Percentiles rank a stretch among this genome's conserved stretches.
phyloP scores from a whole-genome alignment of 202 grass and related monocot species.

The Alloteropsis angusta region DNA sequence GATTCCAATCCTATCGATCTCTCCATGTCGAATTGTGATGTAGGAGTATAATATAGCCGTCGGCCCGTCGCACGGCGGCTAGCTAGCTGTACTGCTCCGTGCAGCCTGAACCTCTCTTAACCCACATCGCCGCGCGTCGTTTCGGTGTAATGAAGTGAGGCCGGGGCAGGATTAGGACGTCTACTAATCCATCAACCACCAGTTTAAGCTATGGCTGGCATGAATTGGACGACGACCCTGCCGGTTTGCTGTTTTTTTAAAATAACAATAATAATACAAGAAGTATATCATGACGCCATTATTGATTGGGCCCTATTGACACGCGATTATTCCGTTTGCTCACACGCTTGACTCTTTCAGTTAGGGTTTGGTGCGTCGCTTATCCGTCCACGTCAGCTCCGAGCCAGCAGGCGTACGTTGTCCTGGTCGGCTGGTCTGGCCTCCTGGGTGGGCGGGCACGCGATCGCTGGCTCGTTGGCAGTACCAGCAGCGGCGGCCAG shows the following conservation, averaged over 20 bases:
- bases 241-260: neutral
- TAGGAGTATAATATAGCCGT: neutral
- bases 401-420: neutral
- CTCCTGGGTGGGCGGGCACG: neutral
- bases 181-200: neutral
- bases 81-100: neutral
- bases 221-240: neutral
- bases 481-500: neutral
- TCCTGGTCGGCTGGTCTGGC: no score
- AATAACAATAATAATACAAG: no score
- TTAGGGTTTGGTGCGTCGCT: neutral
- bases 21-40: neutral
- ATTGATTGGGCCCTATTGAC: neutral
- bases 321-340: neutral
- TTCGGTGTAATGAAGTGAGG: neutral
- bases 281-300: neutral
- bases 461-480: neutral
- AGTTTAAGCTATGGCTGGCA: neutral
- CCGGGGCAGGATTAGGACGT: neutral
- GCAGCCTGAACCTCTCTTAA: neutral
- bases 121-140: neutral
- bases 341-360: neutral
- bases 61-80: neutral
- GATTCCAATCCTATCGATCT: neutral
- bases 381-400: constrained; percentile 18